These are phyloP conservation scores for Chrysanthemum lavandulifolium DNA, from an alignment of 129 eudicot species.

Conservation along the genomic window DNA sequence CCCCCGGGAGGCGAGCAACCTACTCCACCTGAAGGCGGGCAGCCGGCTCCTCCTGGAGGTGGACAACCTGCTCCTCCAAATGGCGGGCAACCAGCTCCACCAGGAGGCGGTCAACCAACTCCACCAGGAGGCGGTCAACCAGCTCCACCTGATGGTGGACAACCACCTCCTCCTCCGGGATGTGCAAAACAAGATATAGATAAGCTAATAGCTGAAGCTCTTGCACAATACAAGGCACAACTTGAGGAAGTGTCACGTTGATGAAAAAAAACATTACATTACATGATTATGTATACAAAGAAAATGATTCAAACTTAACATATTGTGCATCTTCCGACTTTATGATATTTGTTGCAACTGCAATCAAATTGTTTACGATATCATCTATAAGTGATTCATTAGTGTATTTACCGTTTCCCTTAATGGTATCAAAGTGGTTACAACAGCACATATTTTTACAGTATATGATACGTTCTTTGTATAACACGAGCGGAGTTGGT, in stretches of 20 bases:
- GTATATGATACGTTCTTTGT: no score
- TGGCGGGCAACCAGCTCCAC: not conserved
- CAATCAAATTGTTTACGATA: no score
- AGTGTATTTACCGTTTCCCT: no score
- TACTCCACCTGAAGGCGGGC: conserved; percentile 12
- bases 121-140: not conserved
- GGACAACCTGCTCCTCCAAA: not conserved
- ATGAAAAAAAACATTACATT: no score
- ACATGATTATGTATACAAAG: no score
- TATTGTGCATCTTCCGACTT: not conserved
- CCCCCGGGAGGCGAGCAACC: not conserved
- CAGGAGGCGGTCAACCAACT: not conserved
- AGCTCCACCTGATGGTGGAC: not conserved
- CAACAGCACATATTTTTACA: no score
- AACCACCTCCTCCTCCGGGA: conserved; percentile 29
- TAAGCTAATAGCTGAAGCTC: conserved; percentile 24
- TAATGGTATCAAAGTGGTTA: no score
- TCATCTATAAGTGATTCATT: no score
- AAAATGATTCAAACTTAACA: not conserved
- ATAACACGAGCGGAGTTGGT: no score
- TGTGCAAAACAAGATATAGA: conserved; percentile 9
- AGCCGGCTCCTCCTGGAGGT: conserved; percentile 7
- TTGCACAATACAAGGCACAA: conserved; percentile 10
- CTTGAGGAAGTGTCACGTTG: not conserved
- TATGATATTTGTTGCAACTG: no score